A percentile compares a stretch with the other conserved stretches of the same genome.
These are phyloP conservation scores for Phoenix dactylifera DNA, from an alignment of 176 grass and related monocot species.

Conservation along the genomic window DNA sequence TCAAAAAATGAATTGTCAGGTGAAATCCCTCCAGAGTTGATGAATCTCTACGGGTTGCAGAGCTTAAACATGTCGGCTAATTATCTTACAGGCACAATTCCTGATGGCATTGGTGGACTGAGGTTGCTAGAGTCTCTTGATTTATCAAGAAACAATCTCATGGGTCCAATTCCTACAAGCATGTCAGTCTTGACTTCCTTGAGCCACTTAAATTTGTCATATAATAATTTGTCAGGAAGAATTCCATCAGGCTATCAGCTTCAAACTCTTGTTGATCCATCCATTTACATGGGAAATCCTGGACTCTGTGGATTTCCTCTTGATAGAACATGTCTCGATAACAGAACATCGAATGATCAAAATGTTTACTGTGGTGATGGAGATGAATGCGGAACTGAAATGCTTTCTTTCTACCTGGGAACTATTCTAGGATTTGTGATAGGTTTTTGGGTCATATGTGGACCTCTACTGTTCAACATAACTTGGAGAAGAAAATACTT, in stretches of 20 bases:
- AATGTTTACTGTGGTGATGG: too few relatives aligned
- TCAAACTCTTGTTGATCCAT: slow-evolving; percentile 19
- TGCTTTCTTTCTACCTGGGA: too few relatives aligned
- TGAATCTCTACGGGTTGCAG: slow-evolving; percentile 14
- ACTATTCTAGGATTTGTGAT: too few relatives aligned
- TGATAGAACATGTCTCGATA: too few relatives aligned
- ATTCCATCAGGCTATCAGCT: slow-evolving; percentile 41
- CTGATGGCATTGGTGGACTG: slow-evolving; percentile 13
- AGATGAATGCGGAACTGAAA: too few relatives aligned
- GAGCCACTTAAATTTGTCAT: slow-evolving; percentile 22
- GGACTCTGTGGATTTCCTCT: slow-evolving; percentile 32
- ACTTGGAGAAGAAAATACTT: too few relatives aligned
- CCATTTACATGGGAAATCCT: slow-evolving; percentile 27
- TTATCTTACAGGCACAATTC: slow-evolving; percentile 28
- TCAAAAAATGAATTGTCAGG: slow-evolving; percentile 24
- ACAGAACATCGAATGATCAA: too few relatives aligned
- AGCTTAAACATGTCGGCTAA: slow-evolving; percentile 38
- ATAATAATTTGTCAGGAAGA: slow-evolving; percentile 32
- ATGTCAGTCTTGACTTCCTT: slow-evolving; percentile 14
- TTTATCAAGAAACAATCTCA: slow-evolving; percentile 30
- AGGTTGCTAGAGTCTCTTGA: slow-evolving; percentile 34
- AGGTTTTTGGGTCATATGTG: too few relatives aligned
- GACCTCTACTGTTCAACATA: too few relatives aligned
- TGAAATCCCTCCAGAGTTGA: slow-evolving; percentile 18
- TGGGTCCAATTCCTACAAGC: slow-evolving; percentile 32